phyloP scores from a whole-genome alignment of 768 basidiomycete genomes.

The Agrocybe praecox region DNA sequence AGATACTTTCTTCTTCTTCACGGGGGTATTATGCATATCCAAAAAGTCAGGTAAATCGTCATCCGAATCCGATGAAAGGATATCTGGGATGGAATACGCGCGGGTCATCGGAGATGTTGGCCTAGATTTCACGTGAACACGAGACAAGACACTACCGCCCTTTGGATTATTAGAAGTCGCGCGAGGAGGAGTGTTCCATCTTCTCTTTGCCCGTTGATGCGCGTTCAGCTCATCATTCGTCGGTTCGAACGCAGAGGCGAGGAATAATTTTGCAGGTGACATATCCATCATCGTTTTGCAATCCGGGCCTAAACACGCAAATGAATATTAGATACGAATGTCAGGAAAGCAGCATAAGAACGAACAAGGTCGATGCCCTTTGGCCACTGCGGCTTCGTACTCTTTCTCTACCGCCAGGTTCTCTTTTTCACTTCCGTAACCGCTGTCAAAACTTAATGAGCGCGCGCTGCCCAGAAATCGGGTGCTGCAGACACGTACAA shows the following conservation, averaged over 20 bases:
- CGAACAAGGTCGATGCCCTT: conserved; percentile 62
- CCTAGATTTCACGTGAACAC: neutral
- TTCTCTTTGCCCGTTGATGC: conserved; percentile 37
- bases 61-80: neutral
- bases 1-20: conserved; percentile 5
- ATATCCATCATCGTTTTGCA: conserved; percentile 71
- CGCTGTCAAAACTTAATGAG: conserved; percentile 33
- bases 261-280: conserved; percentile 53
- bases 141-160: neutral
- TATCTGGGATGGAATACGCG: neutral
- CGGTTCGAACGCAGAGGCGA: conserved; percentile 69
- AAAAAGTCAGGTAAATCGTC: neutral
- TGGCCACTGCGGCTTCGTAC: conserved; percentile 57
- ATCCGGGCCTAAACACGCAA: conserved; percentile 49
- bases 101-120: neutral
- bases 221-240: conserved; percentile 55
- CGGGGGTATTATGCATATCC: too few species aligned
- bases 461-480: neutral
- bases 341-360: conserved; percentile 1
- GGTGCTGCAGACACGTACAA: conserved; percentile 45
- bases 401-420: conserved; percentile 56
- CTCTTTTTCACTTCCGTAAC: conserved; percentile 55
- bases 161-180: neutral
- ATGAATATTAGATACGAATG: neutral
- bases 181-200: conserved; percentile 14